These are phyloP conservation scores for Keithomyces neogunnii DNA, from an alignment of 2,329 filamentous ascomycete species.

Conservation along the genomic window DNA sequence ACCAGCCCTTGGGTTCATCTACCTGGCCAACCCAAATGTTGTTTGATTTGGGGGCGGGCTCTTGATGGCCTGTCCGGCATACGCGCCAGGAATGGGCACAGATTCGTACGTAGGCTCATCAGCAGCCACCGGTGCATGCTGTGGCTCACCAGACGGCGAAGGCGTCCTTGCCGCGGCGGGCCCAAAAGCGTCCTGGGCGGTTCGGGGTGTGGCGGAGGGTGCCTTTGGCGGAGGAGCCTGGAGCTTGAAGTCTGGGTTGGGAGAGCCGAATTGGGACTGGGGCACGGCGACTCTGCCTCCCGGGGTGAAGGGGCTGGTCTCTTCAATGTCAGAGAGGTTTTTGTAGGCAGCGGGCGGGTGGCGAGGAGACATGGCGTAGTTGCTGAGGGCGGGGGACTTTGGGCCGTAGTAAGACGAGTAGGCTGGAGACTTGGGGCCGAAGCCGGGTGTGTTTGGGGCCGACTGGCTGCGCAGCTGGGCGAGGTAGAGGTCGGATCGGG, in stretches of 20 bases:
- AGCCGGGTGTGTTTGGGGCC: constrained; percentile 88
- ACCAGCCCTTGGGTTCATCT: background rate
- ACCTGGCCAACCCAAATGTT: constrained; percentile 29
- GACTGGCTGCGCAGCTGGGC: constrained; percentile 77
- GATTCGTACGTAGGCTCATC: constrained; percentile 78
- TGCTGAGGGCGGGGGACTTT: constrained; percentile 35
- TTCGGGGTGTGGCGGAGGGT: constrained; percentile 67
- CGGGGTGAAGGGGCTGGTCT: constrained; percentile 41
- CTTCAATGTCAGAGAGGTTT: constrained; percentile 37
- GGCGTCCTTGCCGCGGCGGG: constrained; percentile 24
- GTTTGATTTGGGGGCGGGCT: constrained; percentile 39
- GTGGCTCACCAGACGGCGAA: constrained; percentile 14
- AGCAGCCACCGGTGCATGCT: constrained; percentile 59
- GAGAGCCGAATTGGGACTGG: constrained; percentile 48
- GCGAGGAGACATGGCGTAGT: constrained; percentile 49
- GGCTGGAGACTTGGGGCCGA: constrained; percentile 54
- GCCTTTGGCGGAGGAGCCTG: constrained; percentile 76
- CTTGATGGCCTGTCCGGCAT: constrained; percentile 49
- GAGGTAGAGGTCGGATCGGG: constrained; percentile 90
- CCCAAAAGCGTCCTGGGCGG: constrained; percentile 54
- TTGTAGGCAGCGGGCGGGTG: constrained; percentile 51
- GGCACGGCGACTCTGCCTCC: constrained; percentile 51
- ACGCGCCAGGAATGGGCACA: constrained; percentile 84
- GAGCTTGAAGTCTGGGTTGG: constrained; percentile 66
- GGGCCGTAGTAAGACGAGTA: constrained; percentile 13